phyloP scores from a whole-genome alignment of 2,329 filamentous ascomycete species.

The Fusarium tricinctum region DNA sequence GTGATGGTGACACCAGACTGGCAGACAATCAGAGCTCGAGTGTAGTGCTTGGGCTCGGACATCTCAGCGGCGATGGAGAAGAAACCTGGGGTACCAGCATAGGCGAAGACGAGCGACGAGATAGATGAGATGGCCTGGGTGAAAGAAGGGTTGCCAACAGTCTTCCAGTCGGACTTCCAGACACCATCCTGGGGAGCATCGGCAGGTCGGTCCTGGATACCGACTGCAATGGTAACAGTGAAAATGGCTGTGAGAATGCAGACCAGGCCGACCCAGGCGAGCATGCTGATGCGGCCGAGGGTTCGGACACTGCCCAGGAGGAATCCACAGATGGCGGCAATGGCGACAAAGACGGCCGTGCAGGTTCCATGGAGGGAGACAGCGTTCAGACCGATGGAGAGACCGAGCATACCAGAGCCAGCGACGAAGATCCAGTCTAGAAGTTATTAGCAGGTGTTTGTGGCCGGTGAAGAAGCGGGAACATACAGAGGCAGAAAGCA shows the following conservation, averaged over 20 bases:
- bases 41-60: constrained; percentile 50
- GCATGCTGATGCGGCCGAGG: constrained; percentile 52
- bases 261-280: constrained; percentile 50
- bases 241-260: constrained; percentile 44
- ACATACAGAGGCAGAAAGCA: constrained; percentile 55
- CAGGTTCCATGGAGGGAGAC: constrained; percentile 57
- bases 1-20: constrained; percentile 50
- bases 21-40: constrained; percentile 47
- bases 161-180: constrained; percentile 53
- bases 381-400: constrained; percentile 58
- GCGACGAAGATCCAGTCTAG: constrained; percentile 40
- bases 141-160: constrained; percentile 51
- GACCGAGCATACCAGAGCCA: constrained; percentile 45
- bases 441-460: background rate
- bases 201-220: constrained; percentile 39
- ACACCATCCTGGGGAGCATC: constrained; percentile 32
- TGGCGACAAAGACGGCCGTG: constrained; percentile 58
- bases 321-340: constrained; percentile 52
- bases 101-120: constrained; percentile 56
- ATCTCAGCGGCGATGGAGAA: constrained; percentile 54
- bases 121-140: constrained; percentile 52
- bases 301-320: constrained; percentile 54
- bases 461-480: accelerated
- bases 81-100: constrained; percentile 55
- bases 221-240: constrained; percentile 44